Percentiles rank a stretch among this genome's conserved stretches.
phyloP scores from a whole-genome alignment of 768 basidiomycete genomes.

The Tylopilus sp. region DNA sequence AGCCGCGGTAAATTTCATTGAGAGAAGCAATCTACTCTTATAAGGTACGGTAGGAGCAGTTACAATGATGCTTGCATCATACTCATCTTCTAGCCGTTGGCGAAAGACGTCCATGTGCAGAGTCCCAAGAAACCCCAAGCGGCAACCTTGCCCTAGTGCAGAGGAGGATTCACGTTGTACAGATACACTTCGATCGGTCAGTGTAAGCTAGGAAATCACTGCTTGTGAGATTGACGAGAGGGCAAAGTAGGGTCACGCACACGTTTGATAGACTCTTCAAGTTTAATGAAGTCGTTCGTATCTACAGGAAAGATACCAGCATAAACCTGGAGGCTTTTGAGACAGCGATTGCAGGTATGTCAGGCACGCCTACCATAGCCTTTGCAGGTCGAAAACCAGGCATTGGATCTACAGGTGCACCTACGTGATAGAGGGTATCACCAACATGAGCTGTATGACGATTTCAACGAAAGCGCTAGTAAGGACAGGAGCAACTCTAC shows the following conservation, averaged over 20 bases:
- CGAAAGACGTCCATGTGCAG: constrained; percentile 97
- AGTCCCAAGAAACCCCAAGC: constrained; percentile 93
- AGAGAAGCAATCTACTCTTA: constrained; percentile 47
- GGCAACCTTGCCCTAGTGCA: constrained; percentile 91
- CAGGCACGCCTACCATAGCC: constrained; percentile 67
- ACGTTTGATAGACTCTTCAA: constrained; percentile 93
- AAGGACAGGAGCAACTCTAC: background rate
- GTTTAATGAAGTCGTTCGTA: constrained; percentile 83
- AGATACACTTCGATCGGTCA: constrained; percentile 87
- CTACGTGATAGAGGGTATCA: constrained; percentile 82
- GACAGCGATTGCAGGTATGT: background rate
- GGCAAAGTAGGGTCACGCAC: constrained; percentile 40
- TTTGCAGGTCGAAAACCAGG: constrained; percentile 90
- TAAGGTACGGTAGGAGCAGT: constrained; percentile 97
- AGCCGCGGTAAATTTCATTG: background rate
- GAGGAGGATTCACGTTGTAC: constrained; percentile 89
- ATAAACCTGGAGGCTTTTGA: constrained; percentile 62
- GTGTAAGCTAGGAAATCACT: constrained; percentile 53
- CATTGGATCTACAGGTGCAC: constrained; percentile 74
- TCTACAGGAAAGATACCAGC: constrained; percentile 95
- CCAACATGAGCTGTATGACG: constrained; percentile 75
- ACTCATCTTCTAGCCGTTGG: constrained; percentile 95
- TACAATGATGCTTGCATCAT: constrained; percentile 90
- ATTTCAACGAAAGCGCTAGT: background rate
- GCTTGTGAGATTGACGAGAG: constrained; percentile 8